These are phyloP conservation scores for Speleostelium caveatum DNA, from an alignment of 78 protist genomes.

Conservation along the genomic window DNA sequence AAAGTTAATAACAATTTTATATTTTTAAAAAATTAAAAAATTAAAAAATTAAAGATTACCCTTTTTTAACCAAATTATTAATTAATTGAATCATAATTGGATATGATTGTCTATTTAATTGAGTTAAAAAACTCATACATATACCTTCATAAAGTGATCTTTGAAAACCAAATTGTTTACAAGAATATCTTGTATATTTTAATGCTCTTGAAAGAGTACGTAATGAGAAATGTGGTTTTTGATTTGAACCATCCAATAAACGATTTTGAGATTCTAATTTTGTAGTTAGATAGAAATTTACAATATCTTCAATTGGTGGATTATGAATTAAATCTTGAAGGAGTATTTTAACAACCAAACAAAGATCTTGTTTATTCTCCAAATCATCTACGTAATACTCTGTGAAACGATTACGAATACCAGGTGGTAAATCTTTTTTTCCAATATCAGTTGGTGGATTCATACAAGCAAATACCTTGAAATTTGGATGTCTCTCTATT, in stretches of 20 bases:
- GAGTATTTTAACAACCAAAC: slow-evolving; percentile 71
- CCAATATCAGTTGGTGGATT: slow-evolving; percentile 99
- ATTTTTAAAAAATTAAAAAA: not conserved
- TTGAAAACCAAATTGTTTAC: slow-evolving; percentile 85
- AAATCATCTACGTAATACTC: slow-evolving; percentile 97
- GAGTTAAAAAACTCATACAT: slow-evolving; percentile 91
- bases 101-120: slow-evolving; percentile 55
- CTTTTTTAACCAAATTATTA: slow-evolving; percentile 31
- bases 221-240: slow-evolving; percentile 94
- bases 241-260: slow-evolving; percentile 89
- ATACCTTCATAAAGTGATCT: slow-evolving; percentile 94
- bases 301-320: slow-evolving; percentile 83
- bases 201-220: slow-evolving; percentile 97
- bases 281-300: slow-evolving; percentile 80
- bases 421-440: slow-evolving; percentile 97
- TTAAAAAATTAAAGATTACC: not conserved
- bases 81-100: slow-evolving; percentile 58
- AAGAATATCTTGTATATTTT: slow-evolving; percentile 30
- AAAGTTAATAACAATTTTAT: not conserved
- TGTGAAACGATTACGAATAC: slow-evolving; percentile 91
- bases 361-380: slow-evolving; percentile 86
- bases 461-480: slow-evolving; percentile 99
- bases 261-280: slow-evolving; percentile 57
- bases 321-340: slow-evolving; percentile 52
- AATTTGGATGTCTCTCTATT: slow-evolving; percentile 94